Evolutionary conservation across 352 stramenopile species (phyloP), one percentile per base, ranked within the genome.

Genomic region (Pythium brassicae): DNA sequence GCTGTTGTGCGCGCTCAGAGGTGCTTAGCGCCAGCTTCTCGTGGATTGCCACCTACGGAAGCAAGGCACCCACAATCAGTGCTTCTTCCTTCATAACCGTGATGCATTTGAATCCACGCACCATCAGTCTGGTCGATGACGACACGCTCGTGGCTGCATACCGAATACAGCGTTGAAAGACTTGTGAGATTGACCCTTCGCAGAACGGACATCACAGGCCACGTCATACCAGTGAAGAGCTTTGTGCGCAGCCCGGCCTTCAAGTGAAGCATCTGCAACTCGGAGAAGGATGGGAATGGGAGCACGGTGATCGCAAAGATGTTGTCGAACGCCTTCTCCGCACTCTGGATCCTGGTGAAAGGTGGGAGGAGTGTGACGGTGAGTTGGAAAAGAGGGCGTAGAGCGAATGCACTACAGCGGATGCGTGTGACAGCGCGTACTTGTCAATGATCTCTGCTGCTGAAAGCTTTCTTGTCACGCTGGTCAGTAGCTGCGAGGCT

Each of bases 301-400:
- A 75, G 59, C 15, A 87, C 54, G 43, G 76, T 57, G 55, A 90
- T 76, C 0, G 55, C 71, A 53, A 78, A 84, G n/a, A 71, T 57
- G 19, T 87, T 61, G n/a, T 44, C 53, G 63, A 90, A 90, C 20
- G 66, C 73, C 19, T 87, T 87, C 20, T 86, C 66, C 9, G 72
- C 75, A n/a, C 73, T 80, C 45, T 74, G 51, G 11, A 87, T 23
- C 51, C 76, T 87, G 39, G 19, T 32, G 19, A 54, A 10, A 53
- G 17, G n/a, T 32, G 26, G 23, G 5, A 55, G 47, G 34, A 44
- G 32, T 19, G 10, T 20, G 39, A 20, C 23, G 19, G 8, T 37
- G 32, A 37, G 32, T 14, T 11, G 32, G 32, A 14, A n/a, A 25
- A 5, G 39, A 23, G 19, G 19, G 15, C 23, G 39, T 44, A 15